Evolutionary conservation across 2,329 filamentous ascomycete genomes (phyloP).

Genomic region (Alternaria sp.): DNA sequence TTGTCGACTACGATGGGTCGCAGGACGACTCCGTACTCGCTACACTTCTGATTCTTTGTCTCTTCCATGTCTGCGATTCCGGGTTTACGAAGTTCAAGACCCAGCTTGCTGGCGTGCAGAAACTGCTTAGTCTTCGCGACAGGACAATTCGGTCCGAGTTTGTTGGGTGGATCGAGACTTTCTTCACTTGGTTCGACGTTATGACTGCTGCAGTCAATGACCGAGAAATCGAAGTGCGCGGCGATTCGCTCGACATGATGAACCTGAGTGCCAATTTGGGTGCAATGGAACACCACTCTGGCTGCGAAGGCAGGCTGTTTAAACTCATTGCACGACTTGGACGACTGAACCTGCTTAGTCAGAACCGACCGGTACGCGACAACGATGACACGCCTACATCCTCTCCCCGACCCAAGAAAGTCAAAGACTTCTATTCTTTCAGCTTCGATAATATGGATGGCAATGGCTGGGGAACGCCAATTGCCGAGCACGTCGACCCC

Average conservation of each 20-base stretch:
- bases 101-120: slow-evolving; percentile 91
- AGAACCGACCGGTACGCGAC: slow-evolving; percentile 61
- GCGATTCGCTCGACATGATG: slow-evolving; percentile 67
- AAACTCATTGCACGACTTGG: slow-evolving; percentile 84
- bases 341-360: slow-evolving; percentile 81
- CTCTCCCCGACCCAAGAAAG: slow-evolving; percentile 42
- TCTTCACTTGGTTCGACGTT: slow-evolving; percentile 94
- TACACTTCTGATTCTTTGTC: slow-evolving; percentile 83
- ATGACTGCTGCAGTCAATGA: slow-evolving; percentile 93
- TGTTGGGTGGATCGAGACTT: slow-evolving; percentile 86
- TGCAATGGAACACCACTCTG: slow-evolving; percentile 82
- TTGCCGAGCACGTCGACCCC: slow-evolving; percentile 50
- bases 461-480: slow-evolving; percentile 69
- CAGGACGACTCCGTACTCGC: slow-evolving; percentile 87
- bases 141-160: slow-evolving; percentile 66
- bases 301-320: slow-evolving; percentile 87
- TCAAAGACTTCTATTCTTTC: slow-evolving; percentile 59
- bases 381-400: slow-evolving; percentile 42
- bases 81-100: slow-evolving; percentile 92
- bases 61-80: slow-evolving; percentile 93
- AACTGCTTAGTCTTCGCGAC: slow-evolving; percentile 80
- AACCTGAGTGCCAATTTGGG: slow-evolving; percentile 71
- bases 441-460: slow-evolving; percentile 68
- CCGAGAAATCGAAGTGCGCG: slow-evolving; percentile 79
- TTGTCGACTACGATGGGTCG: slow-evolving; percentile 76